Evolutionary conservation across 768 basidiomycete species (phyloP).

Genomic region (Floccularia luteovirens): DNA sequence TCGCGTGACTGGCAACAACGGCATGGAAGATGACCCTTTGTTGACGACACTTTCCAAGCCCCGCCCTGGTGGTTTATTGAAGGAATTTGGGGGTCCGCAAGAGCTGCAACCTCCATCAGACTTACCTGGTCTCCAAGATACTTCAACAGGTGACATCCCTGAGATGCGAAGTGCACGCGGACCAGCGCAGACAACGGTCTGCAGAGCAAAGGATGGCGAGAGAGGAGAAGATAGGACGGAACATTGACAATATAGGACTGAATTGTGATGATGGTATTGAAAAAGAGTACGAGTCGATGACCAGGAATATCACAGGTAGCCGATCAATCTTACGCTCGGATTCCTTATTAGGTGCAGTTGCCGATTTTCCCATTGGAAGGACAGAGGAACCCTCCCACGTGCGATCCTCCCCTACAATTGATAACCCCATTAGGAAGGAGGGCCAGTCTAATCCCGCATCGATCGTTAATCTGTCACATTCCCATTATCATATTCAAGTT

Average conservation of each 20-base stretch:
- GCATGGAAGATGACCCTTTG: neutral
- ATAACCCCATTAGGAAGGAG: conserved; percentile 3
- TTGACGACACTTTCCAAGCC: neutral
- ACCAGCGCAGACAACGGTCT: too few relatives aligned
- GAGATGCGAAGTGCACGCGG: neutral
- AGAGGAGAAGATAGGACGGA: too few relatives aligned
- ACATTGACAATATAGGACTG: too few relatives aligned
- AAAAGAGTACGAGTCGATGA: too few relatives aligned
- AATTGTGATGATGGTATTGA: too few relatives aligned
- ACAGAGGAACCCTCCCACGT: conserved; percentile 7
- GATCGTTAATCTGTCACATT: conserved; percentile 6
- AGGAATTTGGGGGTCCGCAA: neutral
- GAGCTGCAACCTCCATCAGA: neutral
- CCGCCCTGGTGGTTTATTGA: neutral
- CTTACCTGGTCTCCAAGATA: neutral
- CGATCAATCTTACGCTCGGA: too few relatives aligned
- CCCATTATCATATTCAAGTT: too few relatives aligned
- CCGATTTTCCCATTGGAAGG: too few relatives aligned
- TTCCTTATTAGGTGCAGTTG: too few relatives aligned
- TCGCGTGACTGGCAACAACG: neutral
- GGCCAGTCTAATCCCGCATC: conserved; percentile 10
- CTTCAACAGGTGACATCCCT: neutral
- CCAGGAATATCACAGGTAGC: too few relatives aligned
- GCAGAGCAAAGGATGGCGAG: too few relatives aligned
- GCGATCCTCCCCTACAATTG: conserved; percentile 3